Conservation (phyloP, 2,329 filamentous ascomycete genomes). For the Trichophyton equinum region DNA sequence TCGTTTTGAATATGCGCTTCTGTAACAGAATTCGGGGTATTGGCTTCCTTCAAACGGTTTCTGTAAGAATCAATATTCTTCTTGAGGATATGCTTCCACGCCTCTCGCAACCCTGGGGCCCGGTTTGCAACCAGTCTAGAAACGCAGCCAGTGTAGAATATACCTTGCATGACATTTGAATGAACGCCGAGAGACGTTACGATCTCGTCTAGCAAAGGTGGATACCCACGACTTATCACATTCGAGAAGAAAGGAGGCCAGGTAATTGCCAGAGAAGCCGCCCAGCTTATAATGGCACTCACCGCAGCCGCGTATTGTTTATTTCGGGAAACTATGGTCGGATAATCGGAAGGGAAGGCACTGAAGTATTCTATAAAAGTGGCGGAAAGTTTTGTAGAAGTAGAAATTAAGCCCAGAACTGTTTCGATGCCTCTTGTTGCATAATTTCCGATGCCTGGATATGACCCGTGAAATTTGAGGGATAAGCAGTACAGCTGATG, state of each 20-base stretch:
- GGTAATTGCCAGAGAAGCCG: constrained; percentile 31
- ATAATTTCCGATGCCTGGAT: constrained; percentile 26
- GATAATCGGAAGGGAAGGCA: constrained; percentile 34
- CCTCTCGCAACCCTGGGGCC: constrained; percentile 3
- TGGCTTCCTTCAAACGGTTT: background rate
- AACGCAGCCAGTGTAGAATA: constrained; percentile 37
- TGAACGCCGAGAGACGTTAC: constrained; percentile 34
- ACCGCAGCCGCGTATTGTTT: constrained; percentile 24
- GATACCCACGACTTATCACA: constrained; percentile 31
- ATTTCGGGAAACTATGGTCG: constrained; percentile 18
- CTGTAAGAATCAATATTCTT: background rate
- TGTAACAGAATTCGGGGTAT: background rate
- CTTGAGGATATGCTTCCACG: background rate
- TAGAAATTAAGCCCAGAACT: constrained; percentile 35
- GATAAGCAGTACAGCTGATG: constrained; percentile 55
- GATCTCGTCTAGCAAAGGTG: constrained; percentile 48
- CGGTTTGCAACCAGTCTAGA: constrained; percentile 17
- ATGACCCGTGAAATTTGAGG: constrained; percentile 28
- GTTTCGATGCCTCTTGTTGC: constrained; percentile 22
- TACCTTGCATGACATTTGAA: constrained; percentile 42
- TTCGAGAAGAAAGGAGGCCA: constrained; percentile 31
- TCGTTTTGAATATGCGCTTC: background rate
- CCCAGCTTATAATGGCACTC: constrained; percentile 33
- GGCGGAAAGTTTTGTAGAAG: constrained; percentile 32
- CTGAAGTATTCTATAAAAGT: constrained; percentile 35